Evolutionary conservation across 139 green algal species (phyloP).

Genomic region (Coelastrella sp.): DNA sequence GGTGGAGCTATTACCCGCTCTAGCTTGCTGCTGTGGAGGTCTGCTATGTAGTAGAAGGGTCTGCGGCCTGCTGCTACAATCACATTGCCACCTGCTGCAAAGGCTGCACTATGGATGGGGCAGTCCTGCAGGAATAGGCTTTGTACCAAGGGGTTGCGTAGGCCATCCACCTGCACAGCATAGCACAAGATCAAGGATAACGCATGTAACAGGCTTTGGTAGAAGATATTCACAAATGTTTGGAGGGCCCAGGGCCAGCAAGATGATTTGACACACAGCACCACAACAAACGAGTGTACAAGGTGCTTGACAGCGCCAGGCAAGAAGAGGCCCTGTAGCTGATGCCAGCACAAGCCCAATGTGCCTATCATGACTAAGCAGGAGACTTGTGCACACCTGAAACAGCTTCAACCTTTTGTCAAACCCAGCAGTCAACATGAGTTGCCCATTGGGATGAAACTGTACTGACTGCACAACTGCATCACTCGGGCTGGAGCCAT

Average conservation of each 20-base stretch:
- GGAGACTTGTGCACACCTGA: slow-evolving; percentile 57
- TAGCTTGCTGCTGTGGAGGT: slow-evolving; percentile 76
- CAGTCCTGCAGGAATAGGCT: slow-evolving; percentile 88
- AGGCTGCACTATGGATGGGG: slow-evolving; percentile 88
- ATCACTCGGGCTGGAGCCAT: slow-evolving; percentile 69
- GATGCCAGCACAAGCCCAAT: too few relatives aligned
- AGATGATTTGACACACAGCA: not conserved
- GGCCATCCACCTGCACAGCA: slow-evolving; percentile 78
- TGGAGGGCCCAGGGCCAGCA: not conserved
- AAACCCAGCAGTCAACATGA: slow-evolving; percentile 91
- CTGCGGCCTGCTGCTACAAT: slow-evolving; percentile 82
- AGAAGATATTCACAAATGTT: too few relatives aligned
- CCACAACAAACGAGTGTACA: not conserved
- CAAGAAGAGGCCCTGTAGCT: too few relatives aligned
- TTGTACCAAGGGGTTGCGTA: slow-evolving; percentile 88
- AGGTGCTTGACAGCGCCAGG: not conserved
- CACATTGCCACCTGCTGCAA: slow-evolving; percentile 69
- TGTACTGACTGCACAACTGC: slow-evolving; percentile 79
- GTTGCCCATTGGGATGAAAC: slow-evolving; percentile 88
- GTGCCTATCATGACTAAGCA: too few relatives aligned
- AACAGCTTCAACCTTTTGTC: slow-evolving; percentile 94
- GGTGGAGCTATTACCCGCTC: slow-evolving; percentile 74
- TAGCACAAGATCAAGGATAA: too few relatives aligned
- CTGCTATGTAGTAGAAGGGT: slow-evolving; percentile 90
- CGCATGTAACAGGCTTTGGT: too few relatives aligned